Evolutionary conservation across 768 basidiomycete genomes (phyloP), one percentile per base, ranked within the genome.

Genomic region (Tricholoma bakamatsutake): DNA sequence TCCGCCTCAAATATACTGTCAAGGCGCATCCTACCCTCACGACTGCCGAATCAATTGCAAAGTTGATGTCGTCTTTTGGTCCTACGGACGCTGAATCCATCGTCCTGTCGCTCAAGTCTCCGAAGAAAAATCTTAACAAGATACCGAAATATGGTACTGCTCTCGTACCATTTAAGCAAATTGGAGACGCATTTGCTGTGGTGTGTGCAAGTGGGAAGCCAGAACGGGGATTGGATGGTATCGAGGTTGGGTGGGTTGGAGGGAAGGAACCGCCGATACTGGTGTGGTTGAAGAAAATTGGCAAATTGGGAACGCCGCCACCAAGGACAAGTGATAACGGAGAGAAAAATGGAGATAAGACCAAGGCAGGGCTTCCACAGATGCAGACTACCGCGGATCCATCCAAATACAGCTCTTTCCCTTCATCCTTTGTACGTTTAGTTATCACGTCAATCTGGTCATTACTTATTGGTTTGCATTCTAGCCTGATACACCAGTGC

Each of bases 181-280:
- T 92, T 45, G 79, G 84, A 1, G 81, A 87, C 40, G 90, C 91
- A 2, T 89, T 90, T 64, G 86, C 83, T 2, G 87, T 83, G 2
- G 85, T 92, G 0, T 83, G 83, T 60, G 84, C 80, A 24, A 83
- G 71, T 56, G 80, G 75, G 15, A 70, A 70, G 43, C 74, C 69
- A 51, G 81, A 81, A 55, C 71, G 72, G 45, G 84, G 80, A 0
- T 57, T 88, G 55, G 74, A 75, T 4, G 83, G 80, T 13, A 75
- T 93, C 50, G 88, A 90, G 47, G 77, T 90, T 0, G 70, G 75
- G 0, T 93, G 91, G 90, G 84, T 83, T 13, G 85, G 78, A 42
- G 85, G 85, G 10, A 79, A 79, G 61, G 90, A 92, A 60, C 91
- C 91, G 1, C 80, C 76, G 43, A 81, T 90, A 57, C 68, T 92